These are phyloP conservation scores for Exophiala dermatitidis DNA, from an alignment of 2,329 filamentous ascomycete species.

Conservation along the genomic window DNA sequence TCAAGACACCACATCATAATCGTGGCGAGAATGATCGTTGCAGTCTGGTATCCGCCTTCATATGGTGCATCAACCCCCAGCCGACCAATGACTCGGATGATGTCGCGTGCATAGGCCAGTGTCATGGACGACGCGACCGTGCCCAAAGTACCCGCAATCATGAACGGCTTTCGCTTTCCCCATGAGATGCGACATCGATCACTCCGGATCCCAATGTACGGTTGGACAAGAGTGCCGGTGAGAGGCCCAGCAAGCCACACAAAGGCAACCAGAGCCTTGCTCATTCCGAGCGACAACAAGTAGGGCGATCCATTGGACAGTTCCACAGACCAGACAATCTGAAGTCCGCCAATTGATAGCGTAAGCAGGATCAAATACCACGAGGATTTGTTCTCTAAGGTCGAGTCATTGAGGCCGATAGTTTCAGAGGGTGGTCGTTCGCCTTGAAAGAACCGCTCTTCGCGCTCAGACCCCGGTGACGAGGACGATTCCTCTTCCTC, in stretches of 20 bases:
- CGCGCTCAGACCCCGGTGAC: background rate
- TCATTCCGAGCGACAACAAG: slow-evolving; percentile 70
- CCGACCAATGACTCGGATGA: slow-evolving; percentile 59
- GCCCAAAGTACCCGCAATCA: slow-evolving; percentile 61
- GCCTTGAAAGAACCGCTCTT: slow-evolving; percentile 3
- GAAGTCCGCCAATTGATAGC: slow-evolving; percentile 76
- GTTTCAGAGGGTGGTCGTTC: slow-evolving; percentile 11
- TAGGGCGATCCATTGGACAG: slow-evolving; percentile 87
- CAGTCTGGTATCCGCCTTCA: slow-evolving; percentile 56
- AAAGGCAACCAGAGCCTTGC: slow-evolving; percentile 72
- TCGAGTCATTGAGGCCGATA: slow-evolving; percentile 16
- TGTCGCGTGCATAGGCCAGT: slow-evolving; percentile 67
- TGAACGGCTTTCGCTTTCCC: slow-evolving; percentile 77
- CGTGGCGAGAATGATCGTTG: slow-evolving; percentile 71
- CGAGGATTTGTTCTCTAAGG: slow-evolving; percentile 57
- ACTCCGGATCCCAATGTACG: slow-evolving; percentile 73
- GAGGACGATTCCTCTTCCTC: slow-evolving; percentile 7
- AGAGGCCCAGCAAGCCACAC: slow-evolving; percentile 80
- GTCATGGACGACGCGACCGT: slow-evolving; percentile 62
- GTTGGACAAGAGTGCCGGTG: slow-evolving; percentile 71
- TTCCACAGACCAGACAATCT: slow-evolving; percentile 94
- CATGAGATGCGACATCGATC: slow-evolving; percentile 67
- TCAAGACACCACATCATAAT: slow-evolving; percentile 84
- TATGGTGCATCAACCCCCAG: slow-evolving; percentile 65
- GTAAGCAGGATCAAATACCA: slow-evolving; percentile 85